Evolutionary conservation across 495 filamentous ascomycete species (phyloP), one percentile per base, ranked within the genome.

Genomic region (Podospora australis): DNA sequence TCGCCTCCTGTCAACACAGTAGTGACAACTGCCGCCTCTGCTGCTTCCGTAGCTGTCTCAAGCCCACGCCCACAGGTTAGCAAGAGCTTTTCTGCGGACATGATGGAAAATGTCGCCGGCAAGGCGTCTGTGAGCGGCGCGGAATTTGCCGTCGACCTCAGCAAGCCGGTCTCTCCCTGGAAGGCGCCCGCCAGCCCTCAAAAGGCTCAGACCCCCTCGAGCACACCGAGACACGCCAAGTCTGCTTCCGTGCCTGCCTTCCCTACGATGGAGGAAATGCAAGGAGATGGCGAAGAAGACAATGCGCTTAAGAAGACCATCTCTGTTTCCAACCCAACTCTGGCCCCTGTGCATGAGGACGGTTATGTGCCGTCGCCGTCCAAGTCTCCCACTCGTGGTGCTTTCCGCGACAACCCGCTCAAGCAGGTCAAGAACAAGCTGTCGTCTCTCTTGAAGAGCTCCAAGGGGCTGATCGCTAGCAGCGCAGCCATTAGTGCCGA

Each of bases 401-500:
- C 75, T 48, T 77, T 83, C 55, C 70, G 73, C 43, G 88, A 90
- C 49, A 90, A 84, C 38, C 87, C 88, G 5, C 63, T 95, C 22
- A 95, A 87, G 60, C 86, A 89, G 39, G 89, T 90, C 14, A 96
- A 94, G 69, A 84, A 81, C 53, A 89, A 86, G 61, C 69, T 96
- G 26, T 88, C 88, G 32, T 92, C 89, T 7, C 87, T 94, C 44
- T 72, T 96, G 52, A 87, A 88, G 62, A 85, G 84, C 28, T 89
- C 89, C 11, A 89, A 85, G 59, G 87, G 82, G 14, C 75, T 94
- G 35, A 84, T 95, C 50, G 84, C 83, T 13, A 90, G 81, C 49
- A 87, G 86, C 56, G 88, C 86, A 20, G 80, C 82, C 39, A 72
- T 85, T 39, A 88, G 83, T 57, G 86, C 85, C 19, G 83, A 89